phyloP scores from a whole-genome alignment of 345 rosid species.

The Chamaenerion angustifolium region DNA sequence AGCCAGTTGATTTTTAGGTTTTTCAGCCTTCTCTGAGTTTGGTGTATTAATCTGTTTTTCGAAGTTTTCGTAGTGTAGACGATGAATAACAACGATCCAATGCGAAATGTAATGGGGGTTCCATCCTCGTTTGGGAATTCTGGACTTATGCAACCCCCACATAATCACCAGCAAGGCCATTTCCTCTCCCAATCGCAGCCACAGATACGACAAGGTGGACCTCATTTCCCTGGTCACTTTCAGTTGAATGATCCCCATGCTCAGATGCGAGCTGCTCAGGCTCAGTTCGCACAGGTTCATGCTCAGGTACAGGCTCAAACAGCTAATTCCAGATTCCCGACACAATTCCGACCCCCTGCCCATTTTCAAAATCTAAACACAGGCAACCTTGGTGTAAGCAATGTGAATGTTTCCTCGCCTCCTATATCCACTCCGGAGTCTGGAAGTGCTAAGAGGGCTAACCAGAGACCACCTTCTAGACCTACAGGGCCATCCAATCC shows the following conservation, averaged over 20 bases:
- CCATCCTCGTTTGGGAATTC: constrained; percentile 9
- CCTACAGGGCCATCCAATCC: constrained; percentile 8
- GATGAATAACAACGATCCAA: constrained; percentile 9
- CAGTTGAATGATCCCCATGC: constrained; percentile 13
- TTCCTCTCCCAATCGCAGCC: constrained; percentile 12
- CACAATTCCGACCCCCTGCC: constrained; percentile 11
- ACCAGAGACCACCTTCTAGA: constrained; percentile 11
- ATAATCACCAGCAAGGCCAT: constrained; percentile 8
- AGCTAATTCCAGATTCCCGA: constrained; percentile 8
- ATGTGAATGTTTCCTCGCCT: constrained; percentile 4
- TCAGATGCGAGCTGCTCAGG: constrained; percentile 9
- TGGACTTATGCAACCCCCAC: constrained; percentile 9
- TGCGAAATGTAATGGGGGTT: constrained; percentile 3
- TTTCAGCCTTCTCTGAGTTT: too few relatives aligned
- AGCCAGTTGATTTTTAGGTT: too few relatives aligned
- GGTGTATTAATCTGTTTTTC: too few relatives aligned
- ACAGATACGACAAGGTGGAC: constrained; percentile 1
- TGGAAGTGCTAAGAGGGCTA: constrained; percentile 11
- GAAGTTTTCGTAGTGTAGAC: not conserved
- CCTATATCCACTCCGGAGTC: constrained; percentile 6
- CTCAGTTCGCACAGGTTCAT: constrained; percentile 5
- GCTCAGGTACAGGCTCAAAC: constrained; percentile 3
- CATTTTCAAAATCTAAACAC: constrained; percentile 10
- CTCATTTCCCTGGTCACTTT: constrained; percentile 15
- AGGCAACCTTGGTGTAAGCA: constrained; percentile 6